Conservation (phyloP, 371 early-diverging fungal genomes). For the Lichtheimia hyalospora region DNA sequence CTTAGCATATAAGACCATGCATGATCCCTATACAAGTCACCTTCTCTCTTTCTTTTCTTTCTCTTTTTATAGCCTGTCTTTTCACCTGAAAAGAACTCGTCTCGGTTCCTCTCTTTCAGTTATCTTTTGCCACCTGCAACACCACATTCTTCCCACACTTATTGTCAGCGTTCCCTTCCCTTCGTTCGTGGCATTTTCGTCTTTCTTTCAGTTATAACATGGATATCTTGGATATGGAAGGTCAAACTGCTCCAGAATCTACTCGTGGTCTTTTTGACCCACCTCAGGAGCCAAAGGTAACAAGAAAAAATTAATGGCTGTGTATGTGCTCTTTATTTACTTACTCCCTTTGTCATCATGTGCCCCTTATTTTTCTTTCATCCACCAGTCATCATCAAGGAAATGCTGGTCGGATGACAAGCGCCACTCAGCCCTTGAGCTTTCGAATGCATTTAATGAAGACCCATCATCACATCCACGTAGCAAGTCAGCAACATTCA, state of each 20-base stretch:
- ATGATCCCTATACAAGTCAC: neutral
- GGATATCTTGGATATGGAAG: conserved; percentile 37
- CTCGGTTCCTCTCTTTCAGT: conserved; percentile 1
- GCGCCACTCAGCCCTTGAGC: conserved; percentile 10
- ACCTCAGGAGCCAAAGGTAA: conserved; percentile 27
- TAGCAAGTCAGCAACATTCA: conserved; percentile 13
- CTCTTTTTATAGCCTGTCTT: neutral
- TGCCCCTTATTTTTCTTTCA: neutral
- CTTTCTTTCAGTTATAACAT: conserved; percentile 12
- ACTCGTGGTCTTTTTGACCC: conserved; percentile 50
- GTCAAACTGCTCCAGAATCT: conserved; percentile 55
- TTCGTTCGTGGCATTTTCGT: conserved; percentile 10
- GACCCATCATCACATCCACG: conserved; percentile 8
- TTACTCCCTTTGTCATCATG: neutral
- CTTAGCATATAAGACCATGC: neutral
- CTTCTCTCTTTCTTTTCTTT: conserved; percentile 7
- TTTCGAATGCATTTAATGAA: conserved; percentile 5
- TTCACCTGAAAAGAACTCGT: neutral
- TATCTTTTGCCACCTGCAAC: neutral
- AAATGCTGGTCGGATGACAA: conserved; percentile 7
- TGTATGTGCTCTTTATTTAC: neutral
- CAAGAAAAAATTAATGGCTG: conserved; percentile 1
- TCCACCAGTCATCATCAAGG: neutral
- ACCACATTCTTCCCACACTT: too few species aligned
- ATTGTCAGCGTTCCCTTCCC: conserved; percentile 8